Evolutionary conservation across 805 yeast genomes (phyloP).

Genomic region (Sugiyamaella lignohabitans): DNA sequence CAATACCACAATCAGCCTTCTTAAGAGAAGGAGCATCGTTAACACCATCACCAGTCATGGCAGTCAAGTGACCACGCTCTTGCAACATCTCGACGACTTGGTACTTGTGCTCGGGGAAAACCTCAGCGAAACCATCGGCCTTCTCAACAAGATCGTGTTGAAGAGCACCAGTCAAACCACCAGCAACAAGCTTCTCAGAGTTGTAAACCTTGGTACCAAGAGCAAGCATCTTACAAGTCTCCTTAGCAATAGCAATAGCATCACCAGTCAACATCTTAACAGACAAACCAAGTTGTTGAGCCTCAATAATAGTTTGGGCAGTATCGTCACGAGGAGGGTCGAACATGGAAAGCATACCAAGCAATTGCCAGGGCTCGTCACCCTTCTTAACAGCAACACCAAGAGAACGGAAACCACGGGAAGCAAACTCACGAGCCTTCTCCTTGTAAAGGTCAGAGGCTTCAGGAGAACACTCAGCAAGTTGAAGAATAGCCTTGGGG

Average conservation of each 20-base stretch:
- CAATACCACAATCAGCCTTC: constrained; percentile 95
- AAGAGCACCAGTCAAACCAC: constrained; percentile 96
- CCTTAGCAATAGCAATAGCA: constrained; percentile 98
- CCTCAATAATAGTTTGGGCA: constrained; percentile 91
- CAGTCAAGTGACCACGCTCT: constrained; percentile 94
- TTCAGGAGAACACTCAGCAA: constrained; percentile 63
- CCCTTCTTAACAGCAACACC: constrained; percentile 99
- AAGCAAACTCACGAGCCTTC: constrained; percentile 95
- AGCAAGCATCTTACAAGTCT: constrained; percentile 96
- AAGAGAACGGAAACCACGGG: constrained; percentile 97
- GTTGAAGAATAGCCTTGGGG: constrained; percentile 79
- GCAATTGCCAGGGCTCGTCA: constrained; percentile 96
- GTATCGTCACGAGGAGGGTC: constrained; percentile 99
- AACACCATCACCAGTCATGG: constrained; percentile 99
- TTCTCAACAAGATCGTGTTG: constrained; percentile 95
- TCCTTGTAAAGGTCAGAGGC: constrained; percentile 89
- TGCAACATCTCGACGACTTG: constrained; percentile 93
- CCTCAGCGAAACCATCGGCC: constrained; percentile 98
- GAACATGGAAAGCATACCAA: constrained; percentile 98
- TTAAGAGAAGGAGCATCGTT: constrained; percentile 96
- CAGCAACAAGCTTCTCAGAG: constrained; percentile 93
- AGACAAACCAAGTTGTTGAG: constrained; percentile 86
- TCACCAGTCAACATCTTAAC: constrained; percentile 98
- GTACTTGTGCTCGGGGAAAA: constrained; percentile 97
- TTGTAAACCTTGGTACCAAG: constrained; percentile 94